A percentile compares a stretch with the other conserved stretches of the same genome.
Conservation (phyloP, 1,284 basidiomycete genomes). For the Coniophora puteana region DNA sequence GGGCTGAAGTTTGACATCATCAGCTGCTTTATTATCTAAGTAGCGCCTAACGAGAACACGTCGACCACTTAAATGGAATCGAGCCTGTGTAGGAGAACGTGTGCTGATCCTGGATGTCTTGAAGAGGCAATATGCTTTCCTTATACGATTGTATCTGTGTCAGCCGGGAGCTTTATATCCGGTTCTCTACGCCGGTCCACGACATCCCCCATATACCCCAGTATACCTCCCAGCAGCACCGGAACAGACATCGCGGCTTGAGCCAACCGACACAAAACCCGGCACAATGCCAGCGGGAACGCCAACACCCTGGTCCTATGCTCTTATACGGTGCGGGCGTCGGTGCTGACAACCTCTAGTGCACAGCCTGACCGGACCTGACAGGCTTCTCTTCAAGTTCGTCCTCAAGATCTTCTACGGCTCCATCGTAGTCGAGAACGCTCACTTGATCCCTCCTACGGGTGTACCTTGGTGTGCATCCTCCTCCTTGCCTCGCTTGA, state of each 20-base stretch:
- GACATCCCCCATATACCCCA: no score
- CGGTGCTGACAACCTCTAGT: neutral
- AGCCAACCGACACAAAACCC: neutral
- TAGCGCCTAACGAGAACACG: no score
- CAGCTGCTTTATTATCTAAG: no score
- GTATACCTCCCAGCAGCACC: neutral
- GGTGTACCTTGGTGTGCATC: conserved; percentile 67
- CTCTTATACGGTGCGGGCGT: conserved; percentile 51
- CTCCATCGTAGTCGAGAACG: conserved; percentile 81
- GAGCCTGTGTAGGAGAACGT: no score
- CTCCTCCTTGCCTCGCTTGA: neutral
- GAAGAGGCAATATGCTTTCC: no score
- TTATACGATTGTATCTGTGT: no score
- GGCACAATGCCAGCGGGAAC: conserved; percentile 40
- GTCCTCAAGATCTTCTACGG: conserved; percentile 88
- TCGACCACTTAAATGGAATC: no score
- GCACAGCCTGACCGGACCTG: conserved; percentile 4
- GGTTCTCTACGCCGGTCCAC: no score
- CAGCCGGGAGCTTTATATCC: no score
- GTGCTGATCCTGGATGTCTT: no score
- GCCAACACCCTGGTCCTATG: conserved; percentile 64
- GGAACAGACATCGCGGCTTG: neutral
- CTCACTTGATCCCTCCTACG: conserved; percentile 61
- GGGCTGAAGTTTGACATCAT: no score
- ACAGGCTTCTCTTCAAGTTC: conserved; percentile 67